phyloP scores from a whole-genome alignment of 331 rosid genomes.

The Pyracantha coccinea region DNA sequence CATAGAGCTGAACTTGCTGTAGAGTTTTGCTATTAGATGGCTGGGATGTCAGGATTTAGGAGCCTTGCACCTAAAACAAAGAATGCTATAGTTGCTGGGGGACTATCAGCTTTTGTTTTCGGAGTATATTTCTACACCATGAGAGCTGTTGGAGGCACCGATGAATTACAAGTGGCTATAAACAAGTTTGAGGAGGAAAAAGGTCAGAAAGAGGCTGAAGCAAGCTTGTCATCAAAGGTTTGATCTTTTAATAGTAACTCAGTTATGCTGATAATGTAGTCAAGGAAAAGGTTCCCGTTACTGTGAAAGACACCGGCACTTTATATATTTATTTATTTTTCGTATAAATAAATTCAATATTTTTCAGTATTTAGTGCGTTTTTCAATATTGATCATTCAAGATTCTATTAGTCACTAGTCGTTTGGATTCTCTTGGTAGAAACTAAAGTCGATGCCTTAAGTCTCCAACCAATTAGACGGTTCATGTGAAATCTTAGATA shows the following conservation, averaged over 20 bases:
- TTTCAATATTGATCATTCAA: neutral
- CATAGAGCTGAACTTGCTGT: neutral
- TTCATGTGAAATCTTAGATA: neutral
- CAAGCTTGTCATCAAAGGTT: conserved; percentile 34
- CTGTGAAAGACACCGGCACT: neutral
- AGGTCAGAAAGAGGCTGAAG: conserved; percentile 31
- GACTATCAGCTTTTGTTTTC: conserved; percentile 64
- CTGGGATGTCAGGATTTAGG: conserved; percentile 43
- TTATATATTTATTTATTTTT: neutral
- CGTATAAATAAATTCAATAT: neutral
- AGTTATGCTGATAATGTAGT: conserved; percentile 1
- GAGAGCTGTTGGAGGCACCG: conserved; percentile 84
- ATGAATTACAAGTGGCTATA: conserved; percentile 72
- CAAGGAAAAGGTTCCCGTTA: neutral
- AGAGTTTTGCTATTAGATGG: conserved; percentile 29
- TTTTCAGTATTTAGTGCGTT: neutral
- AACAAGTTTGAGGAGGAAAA: conserved; percentile 68
- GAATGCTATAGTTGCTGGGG: conserved; percentile 72
- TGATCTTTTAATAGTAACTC: conserved; percentile 5
- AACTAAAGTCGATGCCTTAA: neutral
- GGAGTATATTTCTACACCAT: conserved; percentile 77
- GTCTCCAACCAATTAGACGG: neutral
- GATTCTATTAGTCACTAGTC: neutral
- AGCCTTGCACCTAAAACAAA: conserved; percentile 55
- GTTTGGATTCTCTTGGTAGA: neutral